Percentiles rank a stretch among this genome's conserved stretches.
These are phyloP conservation scores for Arthrocladium fulminans DNA, from an alignment of 2,329 filamentous ascomycete species.

Conservation along the genomic window DNA sequence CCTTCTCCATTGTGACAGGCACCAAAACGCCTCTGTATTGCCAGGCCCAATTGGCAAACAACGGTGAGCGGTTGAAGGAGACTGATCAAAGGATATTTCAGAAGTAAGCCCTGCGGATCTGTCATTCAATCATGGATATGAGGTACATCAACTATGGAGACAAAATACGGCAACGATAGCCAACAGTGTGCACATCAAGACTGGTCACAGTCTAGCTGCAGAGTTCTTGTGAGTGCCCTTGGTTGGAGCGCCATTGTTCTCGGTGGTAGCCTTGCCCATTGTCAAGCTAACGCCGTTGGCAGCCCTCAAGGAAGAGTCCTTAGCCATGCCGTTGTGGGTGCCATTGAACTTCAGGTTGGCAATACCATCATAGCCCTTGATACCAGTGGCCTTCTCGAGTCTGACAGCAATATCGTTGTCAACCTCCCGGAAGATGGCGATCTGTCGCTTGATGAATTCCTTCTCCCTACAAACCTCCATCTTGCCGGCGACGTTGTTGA, in stretches of 20 bases:
- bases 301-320: slow-evolving; percentile 35
- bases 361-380: slow-evolving; percentile 53
- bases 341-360: slow-evolving; percentile 49
- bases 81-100: not conserved
- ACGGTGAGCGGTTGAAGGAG: too few species aligned
- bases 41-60: too few species aligned
- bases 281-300: slow-evolving; percentile 44
- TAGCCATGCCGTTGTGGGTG: slow-evolving; percentile 53
- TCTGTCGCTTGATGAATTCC: slow-evolving; percentile 56
- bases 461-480: slow-evolving; percentile 50
- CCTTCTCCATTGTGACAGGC: too few species aligned
- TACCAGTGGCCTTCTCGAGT: slow-evolving; percentile 54
- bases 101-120: not conserved
- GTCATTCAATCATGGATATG: not conserved
- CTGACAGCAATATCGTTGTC: slow-evolving; percentile 49
- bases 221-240: slow-evolving; percentile 31
- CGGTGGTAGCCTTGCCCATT: slow-evolving; percentile 25
- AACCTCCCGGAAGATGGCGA: slow-evolving; percentile 57
- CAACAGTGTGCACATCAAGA: not conserved
- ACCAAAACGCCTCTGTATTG: too few species aligned
- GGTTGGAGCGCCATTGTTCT: slow-evolving; percentile 43
- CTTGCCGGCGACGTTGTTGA: slow-evolving; percentile 53
- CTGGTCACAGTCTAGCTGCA: not conserved
- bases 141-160: too few species aligned
- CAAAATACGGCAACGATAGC: not conserved